Percentiles rank a stretch among this genome's conserved stretches.
Evolutionary conservation across 768 basidiomycete species (phyloP).

Genomic region (Mycena amicta): DNA sequence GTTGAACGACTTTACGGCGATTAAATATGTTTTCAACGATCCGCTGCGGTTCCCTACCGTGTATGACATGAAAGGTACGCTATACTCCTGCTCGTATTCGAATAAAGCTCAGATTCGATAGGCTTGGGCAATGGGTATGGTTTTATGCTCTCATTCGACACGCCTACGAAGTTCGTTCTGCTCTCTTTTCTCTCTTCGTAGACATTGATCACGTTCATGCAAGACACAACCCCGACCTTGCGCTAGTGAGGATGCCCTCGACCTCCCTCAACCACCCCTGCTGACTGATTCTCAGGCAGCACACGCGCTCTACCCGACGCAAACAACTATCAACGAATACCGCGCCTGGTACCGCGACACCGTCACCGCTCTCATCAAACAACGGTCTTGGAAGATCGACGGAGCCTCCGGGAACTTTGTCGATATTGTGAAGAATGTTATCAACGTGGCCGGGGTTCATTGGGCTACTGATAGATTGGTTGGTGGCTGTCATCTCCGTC

Average conservation of each 20-base stretch:
- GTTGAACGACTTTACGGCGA: slow-evolving; percentile 34
- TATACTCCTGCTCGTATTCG: no score
- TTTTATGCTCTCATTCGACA: slow-evolving; percentile 36
- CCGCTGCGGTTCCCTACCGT: slow-evolving; percentile 31
- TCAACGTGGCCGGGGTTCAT: slow-evolving; percentile 42
- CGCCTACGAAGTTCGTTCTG: slow-evolving; percentile 18
- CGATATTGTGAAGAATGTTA: slow-evolving; percentile 47
- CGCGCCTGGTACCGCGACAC: slow-evolving; percentile 29
- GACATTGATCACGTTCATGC: slow-evolving; percentile 10
- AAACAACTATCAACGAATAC: slow-evolving; percentile 26
- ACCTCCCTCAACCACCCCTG: no score
- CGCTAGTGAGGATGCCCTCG: no score
- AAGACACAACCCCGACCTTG: slow-evolving; percentile 22
- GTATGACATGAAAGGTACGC: slow-evolving; percentile 30
- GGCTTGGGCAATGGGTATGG: slow-evolving; percentile 32
- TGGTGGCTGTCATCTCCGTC: no score
- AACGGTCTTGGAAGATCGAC: slow-evolving; percentile 29
- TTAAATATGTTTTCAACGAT: slow-evolving; percentile 36
- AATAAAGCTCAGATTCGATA: not conserved
- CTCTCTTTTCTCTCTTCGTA: slow-evolving; percentile 9
- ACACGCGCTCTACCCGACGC: slow-evolving; percentile 33
- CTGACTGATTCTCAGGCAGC: no score
- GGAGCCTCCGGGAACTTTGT: slow-evolving; percentile 35
- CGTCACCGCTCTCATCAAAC: slow-evolving; percentile 24
- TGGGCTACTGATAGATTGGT: slow-evolving; percentile 46